These are phyloP conservation scores for Trichocladium antarcticum DNA, from an alignment of 495 filamentous ascomycete species.

Conservation along the genomic window DNA sequence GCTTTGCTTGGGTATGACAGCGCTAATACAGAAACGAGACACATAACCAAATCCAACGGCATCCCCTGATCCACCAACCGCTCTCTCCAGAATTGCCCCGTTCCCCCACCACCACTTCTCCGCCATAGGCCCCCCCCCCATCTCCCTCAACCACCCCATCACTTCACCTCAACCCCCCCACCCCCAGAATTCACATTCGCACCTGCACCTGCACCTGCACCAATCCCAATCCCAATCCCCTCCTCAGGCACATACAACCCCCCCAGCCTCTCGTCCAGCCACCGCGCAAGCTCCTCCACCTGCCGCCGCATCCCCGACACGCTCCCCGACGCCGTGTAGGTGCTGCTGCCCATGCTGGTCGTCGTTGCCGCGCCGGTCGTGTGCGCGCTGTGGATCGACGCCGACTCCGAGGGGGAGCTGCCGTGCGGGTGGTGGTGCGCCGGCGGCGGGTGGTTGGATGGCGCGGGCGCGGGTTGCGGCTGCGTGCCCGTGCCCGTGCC, in stretches of 20 bases:
- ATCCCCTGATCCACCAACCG: no score
- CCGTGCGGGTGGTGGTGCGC: neutral
- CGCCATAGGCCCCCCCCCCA: no score
- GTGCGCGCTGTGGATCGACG: conserved; percentile 23
- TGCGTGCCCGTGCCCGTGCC: neutral
- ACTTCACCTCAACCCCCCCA: neutral
- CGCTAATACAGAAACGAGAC: no score
- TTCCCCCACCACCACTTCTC: no score
- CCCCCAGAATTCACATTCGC: neutral
- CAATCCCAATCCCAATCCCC: conserved; percentile 23
- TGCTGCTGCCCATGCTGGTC: conserved; percentile 1
- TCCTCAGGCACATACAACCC: conserved; percentile 35
- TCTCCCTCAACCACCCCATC: no score
- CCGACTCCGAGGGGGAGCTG: conserved; percentile 27
- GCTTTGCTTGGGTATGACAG: no score
- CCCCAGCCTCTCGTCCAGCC: conserved; percentile 35
- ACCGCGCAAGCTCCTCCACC: conserved; percentile 38
- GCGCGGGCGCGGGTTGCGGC: neutral
- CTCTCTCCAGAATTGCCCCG: no score
- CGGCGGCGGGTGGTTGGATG: neutral
- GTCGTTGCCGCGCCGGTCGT: conserved; percentile 2
- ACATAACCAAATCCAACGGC: no score
- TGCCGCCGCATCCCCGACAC: conserved; percentile 34
- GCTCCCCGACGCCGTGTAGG: neutral
- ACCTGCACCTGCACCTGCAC: neutral